Base-by-base conservation (phyloP, 2,329 filamentous ascomycete genomes). In the Calonectria multiphialidica region DNA sequence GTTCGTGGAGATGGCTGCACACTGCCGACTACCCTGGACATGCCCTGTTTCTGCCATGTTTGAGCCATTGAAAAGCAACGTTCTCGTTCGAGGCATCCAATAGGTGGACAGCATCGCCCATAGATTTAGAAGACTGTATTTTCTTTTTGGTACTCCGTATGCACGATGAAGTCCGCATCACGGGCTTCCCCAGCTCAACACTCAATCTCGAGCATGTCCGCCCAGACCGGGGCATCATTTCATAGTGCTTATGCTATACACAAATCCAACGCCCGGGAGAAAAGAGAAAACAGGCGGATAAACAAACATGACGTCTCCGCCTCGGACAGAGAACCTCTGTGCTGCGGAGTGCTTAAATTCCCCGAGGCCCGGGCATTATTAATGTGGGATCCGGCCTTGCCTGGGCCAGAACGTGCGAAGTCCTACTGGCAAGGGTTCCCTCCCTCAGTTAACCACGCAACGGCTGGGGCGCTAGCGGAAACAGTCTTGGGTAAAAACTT, bases 1-100 rank as follows among this genome's bases (percentile, higher is more conserved):
- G 37, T 66, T 44, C 23, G 63, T 37, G 49, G 40, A 55, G 64
- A 30, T 66, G 40, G 42, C 40, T 66, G 64, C 40, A 42, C 47
- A 40, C 7, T 49, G 23, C 25, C 40, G 16, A 44, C 45, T 66
- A 53, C 63, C 63, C 45, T 66, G 37, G 23, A 66, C 44, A 49
- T 59, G 35, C 21, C 53, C 53, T 59, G 13, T 59, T 59, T 59
- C 53, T 59, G 13, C 53, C 53, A 25, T 25, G 53, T 59, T 59
- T 40, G 53, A 37, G 21, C 50, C 21, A 40, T 40, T 40, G 53
- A 59, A 59, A 59, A 59, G 53, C 53, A 59, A 59, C 18, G 21
- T 42, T 16, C 1, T 23, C 2, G 7, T 23, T 40, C 23, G 13
- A 40, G 53, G 35, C 33, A 37, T 23, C 21, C 21, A 18, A 37